Evolutionary conservation across 306 rosid species (phyloP).

Genomic region (Dryas alaskensis): DNA sequence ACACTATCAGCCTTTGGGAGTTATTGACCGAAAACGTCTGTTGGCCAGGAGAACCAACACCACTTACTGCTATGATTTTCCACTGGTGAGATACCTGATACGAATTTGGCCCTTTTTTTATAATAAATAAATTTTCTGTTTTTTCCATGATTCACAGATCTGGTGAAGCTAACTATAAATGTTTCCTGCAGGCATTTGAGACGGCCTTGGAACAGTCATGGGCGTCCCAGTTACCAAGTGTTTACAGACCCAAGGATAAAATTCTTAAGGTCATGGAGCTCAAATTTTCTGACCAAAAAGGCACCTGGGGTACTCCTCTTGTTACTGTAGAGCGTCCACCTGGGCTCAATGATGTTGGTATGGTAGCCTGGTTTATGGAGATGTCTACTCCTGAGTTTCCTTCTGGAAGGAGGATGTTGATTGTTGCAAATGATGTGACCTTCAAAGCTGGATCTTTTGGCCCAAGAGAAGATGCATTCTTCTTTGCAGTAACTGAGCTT

Average conservation of each 20-base stretch:
- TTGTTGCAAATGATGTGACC: conserved; percentile 90
- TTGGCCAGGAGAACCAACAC: conserved; percentile 84
- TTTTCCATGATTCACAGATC: neutral
- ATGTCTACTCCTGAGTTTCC: conserved; percentile 94
- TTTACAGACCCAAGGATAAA: conserved; percentile 48
- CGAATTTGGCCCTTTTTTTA: conserved; percentile 1
- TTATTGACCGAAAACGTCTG: conserved; percentile 76
- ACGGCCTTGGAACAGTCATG: conserved; percentile 82
- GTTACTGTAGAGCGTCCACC: conserved; percentile 60
- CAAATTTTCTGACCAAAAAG: conserved; percentile 66
- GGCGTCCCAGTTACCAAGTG: conserved; percentile 51
- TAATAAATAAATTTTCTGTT: neutral
- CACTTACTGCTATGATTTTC: conserved; percentile 96
- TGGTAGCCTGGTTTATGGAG: conserved; percentile 94
- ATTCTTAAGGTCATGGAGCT: conserved; percentile 75
- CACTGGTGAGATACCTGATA: conserved; percentile 61
- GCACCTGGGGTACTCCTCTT: conserved; percentile 83
- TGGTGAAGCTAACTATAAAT: conserved; percentile 18
- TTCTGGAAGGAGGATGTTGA: conserved; percentile 82
- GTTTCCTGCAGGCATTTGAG: conserved; percentile 73
- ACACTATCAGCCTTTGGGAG: conserved; percentile 77
- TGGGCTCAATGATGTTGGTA: conserved; percentile 88
- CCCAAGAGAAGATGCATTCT: conserved; percentile 93
- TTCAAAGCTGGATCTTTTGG: conserved; percentile 98
- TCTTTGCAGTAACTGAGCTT: conserved; percentile 85